phyloP scores from a whole-genome alignment of 306 rosid species.

The Gynostemma pentaphyllum region DNA sequence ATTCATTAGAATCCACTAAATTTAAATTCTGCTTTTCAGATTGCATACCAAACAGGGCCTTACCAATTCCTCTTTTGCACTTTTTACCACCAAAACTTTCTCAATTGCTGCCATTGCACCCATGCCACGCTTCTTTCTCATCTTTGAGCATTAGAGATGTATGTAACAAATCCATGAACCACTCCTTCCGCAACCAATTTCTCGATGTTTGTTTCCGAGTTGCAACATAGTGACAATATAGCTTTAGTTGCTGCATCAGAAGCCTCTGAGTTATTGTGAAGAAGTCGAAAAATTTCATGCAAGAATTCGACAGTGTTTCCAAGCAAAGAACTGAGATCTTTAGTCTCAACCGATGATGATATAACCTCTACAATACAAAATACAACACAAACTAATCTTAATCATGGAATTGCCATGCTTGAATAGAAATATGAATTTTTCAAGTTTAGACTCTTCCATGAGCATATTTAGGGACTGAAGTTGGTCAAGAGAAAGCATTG shows the following conservation, averaged over 20 bases:
- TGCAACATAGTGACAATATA: constrained; percentile 38
- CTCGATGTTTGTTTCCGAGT: constrained; percentile 26
- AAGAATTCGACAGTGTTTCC: constrained; percentile 33
- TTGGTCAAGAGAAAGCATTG: constrained; percentile 28
- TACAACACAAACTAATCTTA: constrained; percentile 38
- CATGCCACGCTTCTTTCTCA: constrained; percentile 25
- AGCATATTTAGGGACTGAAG: constrained; percentile 37
- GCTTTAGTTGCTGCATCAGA: constrained; percentile 52
- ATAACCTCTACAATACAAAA: constrained; percentile 39
- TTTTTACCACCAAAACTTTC: constrained; percentile 41
- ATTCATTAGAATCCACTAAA: too few species aligned
- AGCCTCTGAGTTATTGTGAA: constrained; percentile 20
- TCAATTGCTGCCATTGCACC: constrained; percentile 37
- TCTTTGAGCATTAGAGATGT: constrained; percentile 33
- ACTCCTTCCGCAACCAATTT: constrained; percentile 38
- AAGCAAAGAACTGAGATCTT: constrained; percentile 23
- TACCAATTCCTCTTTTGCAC: constrained; percentile 41
- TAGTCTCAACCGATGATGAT: constrained; percentile 30
- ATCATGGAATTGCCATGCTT: constrained; percentile 30
- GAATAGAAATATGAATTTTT: constrained; percentile 27
- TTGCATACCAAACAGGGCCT: too few species aligned
- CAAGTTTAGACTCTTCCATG: constrained; percentile 31
- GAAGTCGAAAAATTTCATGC: constrained; percentile 24
- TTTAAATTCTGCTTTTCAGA: too few species aligned
- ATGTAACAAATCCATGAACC: constrained; percentile 36